These are phyloP conservation scores for Cercospora sp. DNA, from an alignment of 2,329 filamentous ascomycete species.

Conservation along the genomic window DNA sequence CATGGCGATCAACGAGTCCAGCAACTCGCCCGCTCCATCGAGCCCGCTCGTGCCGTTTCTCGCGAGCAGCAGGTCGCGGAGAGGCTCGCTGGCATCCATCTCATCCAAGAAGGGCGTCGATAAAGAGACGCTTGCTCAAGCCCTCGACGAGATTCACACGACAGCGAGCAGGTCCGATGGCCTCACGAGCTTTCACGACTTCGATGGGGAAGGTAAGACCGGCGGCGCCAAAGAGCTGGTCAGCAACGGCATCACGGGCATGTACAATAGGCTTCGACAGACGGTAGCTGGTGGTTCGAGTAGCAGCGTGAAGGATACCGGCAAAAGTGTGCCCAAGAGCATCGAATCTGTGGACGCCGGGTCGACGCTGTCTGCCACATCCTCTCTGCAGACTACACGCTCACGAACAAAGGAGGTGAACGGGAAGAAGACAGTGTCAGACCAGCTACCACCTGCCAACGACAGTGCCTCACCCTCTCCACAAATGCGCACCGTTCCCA, in stretches of 20 bases:
- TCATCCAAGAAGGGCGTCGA: slow-evolving; percentile 52
- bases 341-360: slow-evolving; percentile 27
- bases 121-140: slow-evolving; percentile 72
- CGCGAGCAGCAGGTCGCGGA: slow-evolving; percentile 34
- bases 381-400: slow-evolving; percentile 23
- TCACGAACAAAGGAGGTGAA: slow-evolving; percentile 13
- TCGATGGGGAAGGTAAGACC: slow-evolving; percentile 66
- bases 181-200: slow-evolving; percentile 92
- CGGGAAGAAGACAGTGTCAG: slow-evolving; percentile 22
- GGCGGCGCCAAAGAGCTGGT: slow-evolving; percentile 41
- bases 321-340: slow-evolving; percentile 32
- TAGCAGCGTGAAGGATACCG: slow-evolving; percentile 12
- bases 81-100: slow-evolving; percentile 44
- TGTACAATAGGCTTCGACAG: slow-evolving; percentile 77
- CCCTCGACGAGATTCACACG: slow-evolving; percentile 83
- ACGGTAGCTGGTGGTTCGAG: slow-evolving; percentile 32
- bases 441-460: slow-evolving; percentile 25
- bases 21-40: slow-evolving; percentile 32
- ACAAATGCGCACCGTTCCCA: slow-evolving; percentile 19
- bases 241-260: slow-evolving; percentile 64
- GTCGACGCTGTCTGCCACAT: slow-evolving; percentile 23
- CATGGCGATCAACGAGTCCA: slow-evolving; percentile 33
- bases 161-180: slow-evolving; percentile 81
- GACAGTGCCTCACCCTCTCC: slow-evolving; percentile 29
- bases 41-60: slow-evolving; percentile 35